Conservation (phyloP, 495 filamentous ascomycete species). For the Cercophora samala region DNA sequence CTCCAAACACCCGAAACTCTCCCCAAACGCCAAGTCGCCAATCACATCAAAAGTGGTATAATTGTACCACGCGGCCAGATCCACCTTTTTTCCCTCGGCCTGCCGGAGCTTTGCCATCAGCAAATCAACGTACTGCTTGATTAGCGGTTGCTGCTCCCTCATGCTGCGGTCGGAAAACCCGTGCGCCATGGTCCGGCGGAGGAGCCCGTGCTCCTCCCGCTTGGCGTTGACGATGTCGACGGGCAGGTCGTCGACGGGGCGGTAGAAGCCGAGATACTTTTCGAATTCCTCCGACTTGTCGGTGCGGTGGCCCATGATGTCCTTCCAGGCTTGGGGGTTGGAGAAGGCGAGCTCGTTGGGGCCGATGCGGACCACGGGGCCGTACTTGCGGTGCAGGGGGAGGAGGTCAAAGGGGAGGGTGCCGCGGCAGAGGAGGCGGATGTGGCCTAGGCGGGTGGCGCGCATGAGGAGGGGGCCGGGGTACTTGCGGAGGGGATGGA, state of each 20-base stretch:
- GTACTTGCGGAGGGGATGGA: slow-evolving; percentile 50
- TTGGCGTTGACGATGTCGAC: slow-evolving; percentile 33
- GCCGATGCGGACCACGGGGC: slow-evolving; percentile 51
- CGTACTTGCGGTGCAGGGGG: slow-evolving; percentile 49
- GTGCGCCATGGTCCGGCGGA: slow-evolving; percentile 49
- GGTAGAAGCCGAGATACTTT: slow-evolving; percentile 38
- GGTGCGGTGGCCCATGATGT: slow-evolving; percentile 50
- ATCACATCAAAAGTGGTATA: slow-evolving; percentile 61
- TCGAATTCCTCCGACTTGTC: slow-evolving; percentile 24
- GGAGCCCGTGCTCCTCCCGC: slow-evolving; percentile 40
- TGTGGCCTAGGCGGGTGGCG: slow-evolving; percentile 35
- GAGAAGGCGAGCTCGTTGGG: slow-evolving; percentile 53
- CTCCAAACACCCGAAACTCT: slow-evolving; percentile 54
- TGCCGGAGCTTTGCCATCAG: slow-evolving; percentile 43
- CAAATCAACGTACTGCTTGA: slow-evolving; percentile 45
- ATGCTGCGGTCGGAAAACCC: slow-evolving; percentile 53
- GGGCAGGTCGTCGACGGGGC: slow-evolving; percentile 26
- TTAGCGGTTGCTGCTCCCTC: slow-evolving; percentile 45
- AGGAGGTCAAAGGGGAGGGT: slow-evolving; percentile 42
- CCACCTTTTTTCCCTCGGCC: slow-evolving; percentile 32
- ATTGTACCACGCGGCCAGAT: slow-evolving; percentile 55
- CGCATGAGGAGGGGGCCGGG: slow-evolving; percentile 50
- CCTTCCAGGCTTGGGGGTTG: slow-evolving; percentile 51
- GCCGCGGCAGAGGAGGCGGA: slow-evolving; percentile 33
- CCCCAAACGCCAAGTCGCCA: slow-evolving; percentile 58